Evolutionary conservation across 2,329 filamentous ascomycete genomes (phyloP).

Genomic region (Huntiella bhutanensis): DNA sequence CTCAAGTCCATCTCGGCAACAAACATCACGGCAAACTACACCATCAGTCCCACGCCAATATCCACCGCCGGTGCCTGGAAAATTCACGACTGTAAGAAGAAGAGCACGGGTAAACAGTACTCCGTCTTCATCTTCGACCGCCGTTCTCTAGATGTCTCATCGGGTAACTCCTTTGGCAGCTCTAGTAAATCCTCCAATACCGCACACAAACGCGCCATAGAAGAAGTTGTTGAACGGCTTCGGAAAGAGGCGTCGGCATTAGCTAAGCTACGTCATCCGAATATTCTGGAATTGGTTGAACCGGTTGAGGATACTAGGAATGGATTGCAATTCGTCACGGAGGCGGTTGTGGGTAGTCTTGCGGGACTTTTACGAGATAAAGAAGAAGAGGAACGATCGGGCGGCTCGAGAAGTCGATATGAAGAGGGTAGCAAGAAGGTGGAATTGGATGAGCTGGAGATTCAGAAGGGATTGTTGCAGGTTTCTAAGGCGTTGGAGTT

Average conservation of each 20-base stretch:
- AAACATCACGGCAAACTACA: conserved; percentile 86
- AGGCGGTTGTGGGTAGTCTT: conserved; percentile 77
- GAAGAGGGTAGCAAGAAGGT: conserved; percentile 54
- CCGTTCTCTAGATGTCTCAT: conserved; percentile 53
- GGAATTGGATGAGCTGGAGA: conserved; percentile 91
- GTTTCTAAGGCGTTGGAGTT: conserved; percentile 90
- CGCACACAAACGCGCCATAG: conserved; percentile 57
- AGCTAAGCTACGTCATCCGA: conserved; percentile 75
- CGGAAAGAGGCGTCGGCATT: conserved; percentile 84
- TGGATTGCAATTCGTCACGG: conserved; percentile 88
- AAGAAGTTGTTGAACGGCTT: conserved; percentile 78
- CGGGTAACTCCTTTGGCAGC: conserved; percentile 20
- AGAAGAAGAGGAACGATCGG: conserved; percentile 53
- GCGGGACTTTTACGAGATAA: conserved; percentile 69
- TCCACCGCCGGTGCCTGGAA: conserved; percentile 85
- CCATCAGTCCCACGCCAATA: conserved; percentile 55
- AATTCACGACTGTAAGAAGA: conserved; percentile 94
- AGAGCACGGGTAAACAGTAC: conserved; percentile 71
- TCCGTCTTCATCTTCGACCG: conserved; percentile 92
- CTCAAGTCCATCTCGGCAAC: conserved; percentile 81
- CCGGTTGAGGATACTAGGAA: conserved; percentile 90
- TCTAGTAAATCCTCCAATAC: conserved; percentile 28
- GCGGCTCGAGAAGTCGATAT: conserved; percentile 48
- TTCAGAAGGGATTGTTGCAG: conserved; percentile 88
- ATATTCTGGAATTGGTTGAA: conserved; percentile 78